phyloP scores from a whole-genome alignment of 257 asterid species.

The Penstemon barbatus region DNA sequence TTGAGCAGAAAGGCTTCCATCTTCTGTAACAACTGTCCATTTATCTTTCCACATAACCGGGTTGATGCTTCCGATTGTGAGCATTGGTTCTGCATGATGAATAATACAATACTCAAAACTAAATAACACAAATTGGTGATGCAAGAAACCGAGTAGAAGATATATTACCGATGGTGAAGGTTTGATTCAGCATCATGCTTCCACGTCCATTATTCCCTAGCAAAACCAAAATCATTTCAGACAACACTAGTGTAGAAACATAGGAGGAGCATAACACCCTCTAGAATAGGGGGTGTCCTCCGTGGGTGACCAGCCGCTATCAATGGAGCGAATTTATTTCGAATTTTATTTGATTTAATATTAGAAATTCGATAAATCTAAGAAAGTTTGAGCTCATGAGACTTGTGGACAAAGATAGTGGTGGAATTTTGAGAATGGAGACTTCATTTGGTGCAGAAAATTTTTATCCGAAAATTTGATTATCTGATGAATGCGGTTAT shows the following conservation, averaged over 20 bases:
- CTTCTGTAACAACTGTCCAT: slow-evolving; percentile 93
- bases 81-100: slow-evolving; percentile 78
- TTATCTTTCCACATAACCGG: slow-evolving; percentile 84
- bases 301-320: too few relatives aligned
- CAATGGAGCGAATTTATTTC: too few relatives aligned
- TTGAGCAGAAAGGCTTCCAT: slow-evolving; percentile 96
- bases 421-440: too few relatives aligned
- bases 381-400: background rate
- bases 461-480: too few relatives aligned
- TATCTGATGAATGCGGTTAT: too few relatives aligned
- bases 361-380: background rate
- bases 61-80: slow-evolving; percentile 82
- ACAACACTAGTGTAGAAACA: background rate
- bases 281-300: too few relatives aligned
- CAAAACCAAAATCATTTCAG: slow-evolving; percentile 18
- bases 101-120: background rate
- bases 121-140: background rate
- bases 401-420: too few relatives aligned
- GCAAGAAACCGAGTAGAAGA: slow-evolving; percentile 7
- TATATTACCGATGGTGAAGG: slow-evolving; percentile 86
- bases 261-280: background rate
- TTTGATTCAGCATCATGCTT: slow-evolving; percentile 80
- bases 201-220: slow-evolving; percentile 80
- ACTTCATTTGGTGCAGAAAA: too few relatives aligned
- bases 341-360: too few relatives aligned